These are phyloP conservation scores for Ensete ventricosum DNA, from an alignment of 176 grass and related monocot species.

Conservation along the genomic window DNA sequence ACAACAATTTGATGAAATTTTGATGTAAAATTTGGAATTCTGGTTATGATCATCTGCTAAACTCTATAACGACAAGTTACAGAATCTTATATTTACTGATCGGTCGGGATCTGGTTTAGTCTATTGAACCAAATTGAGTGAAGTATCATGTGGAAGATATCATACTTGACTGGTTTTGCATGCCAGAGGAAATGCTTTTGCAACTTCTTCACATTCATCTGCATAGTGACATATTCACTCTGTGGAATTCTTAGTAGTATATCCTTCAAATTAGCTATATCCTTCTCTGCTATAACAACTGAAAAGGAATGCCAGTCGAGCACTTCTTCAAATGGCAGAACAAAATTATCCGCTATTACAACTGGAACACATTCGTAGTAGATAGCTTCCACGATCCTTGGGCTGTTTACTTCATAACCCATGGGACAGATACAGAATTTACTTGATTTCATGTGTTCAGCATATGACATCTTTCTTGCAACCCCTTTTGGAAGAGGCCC, in stretches of 20 bases:
- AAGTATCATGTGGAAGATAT: constrained; percentile 85
- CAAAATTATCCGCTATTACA: constrained; percentile 87
- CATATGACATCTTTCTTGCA: constrained; percentile 56
- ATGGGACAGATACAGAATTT: constrained; percentile 80
- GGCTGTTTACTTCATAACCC: constrained; percentile 91
- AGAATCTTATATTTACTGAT: no score
- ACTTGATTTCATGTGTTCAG: constrained; percentile 86
- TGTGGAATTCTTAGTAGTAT: constrained; percentile 60
- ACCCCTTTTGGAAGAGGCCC: constrained; percentile 47
- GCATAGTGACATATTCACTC: constrained; percentile 59
- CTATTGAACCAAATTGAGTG: constrained; percentile 84
- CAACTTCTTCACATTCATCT: constrained; percentile 52
- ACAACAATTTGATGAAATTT: no score
- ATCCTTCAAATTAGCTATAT: constrained; percentile 65
- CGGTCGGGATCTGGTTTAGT: constrained; percentile 34
- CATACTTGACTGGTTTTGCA: constrained; percentile 58
- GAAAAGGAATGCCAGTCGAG: constrained; percentile 67
- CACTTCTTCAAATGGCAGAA: constrained; percentile 60
- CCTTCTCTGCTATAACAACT: constrained; percentile 69
- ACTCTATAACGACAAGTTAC: no score
- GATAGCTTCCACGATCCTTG: constrained; percentile 67
- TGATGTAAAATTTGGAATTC: no score
- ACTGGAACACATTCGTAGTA: constrained; percentile 89
- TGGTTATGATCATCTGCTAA: no score
- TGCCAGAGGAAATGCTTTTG: constrained; percentile 87